Conservation (phyloP, 768 basidiomycete genomes). For the Mycena indigotica region DNA sequence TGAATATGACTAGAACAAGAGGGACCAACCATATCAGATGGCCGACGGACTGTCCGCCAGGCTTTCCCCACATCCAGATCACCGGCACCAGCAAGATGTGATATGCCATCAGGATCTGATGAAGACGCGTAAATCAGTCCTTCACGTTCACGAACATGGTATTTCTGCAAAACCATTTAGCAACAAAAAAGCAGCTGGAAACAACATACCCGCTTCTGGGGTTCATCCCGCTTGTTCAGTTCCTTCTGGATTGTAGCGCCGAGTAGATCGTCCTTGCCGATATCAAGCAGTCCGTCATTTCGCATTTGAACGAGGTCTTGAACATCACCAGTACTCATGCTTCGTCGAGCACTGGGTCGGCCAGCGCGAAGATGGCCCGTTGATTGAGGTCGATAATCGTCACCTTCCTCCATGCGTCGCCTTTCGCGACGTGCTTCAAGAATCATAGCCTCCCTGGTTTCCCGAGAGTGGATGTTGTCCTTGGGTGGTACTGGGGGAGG, state of each 20-base stretch:
- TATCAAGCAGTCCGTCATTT: conserved; percentile 42
- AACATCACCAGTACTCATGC: conserved; percentile 79
- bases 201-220: conserved; percentile 40
- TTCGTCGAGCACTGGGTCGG: conserved; percentile 64
- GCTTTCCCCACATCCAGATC: conserved; percentile 82
- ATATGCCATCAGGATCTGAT: conserved; percentile 69
- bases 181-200: no score
- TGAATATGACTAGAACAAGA: background rate
- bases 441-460: conserved; percentile 71
- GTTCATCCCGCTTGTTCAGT: conserved; percentile 57
- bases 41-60: conserved; percentile 85
- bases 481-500: conserved; percentile 61
- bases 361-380: conserved; percentile 38
- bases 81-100: conserved; percentile 72
- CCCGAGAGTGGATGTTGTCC: conserved; percentile 65
- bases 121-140: conserved; percentile 81
- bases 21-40: conserved; percentile 88
- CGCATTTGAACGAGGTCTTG: conserved; percentile 44
- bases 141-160: conserved; percentile 78
- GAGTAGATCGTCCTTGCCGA: conserved; percentile 56
- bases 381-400: conserved; percentile 29
- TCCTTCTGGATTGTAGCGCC: conserved; percentile 75
- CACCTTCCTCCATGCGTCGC: conserved; percentile 49
- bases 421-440: conserved; percentile 69
- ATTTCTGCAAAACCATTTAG: conserved; percentile 52